These are phyloP conservation scores for Fusarium sp. DNA, from an alignment of 2,329 filamentous ascomycete species.

Conservation along the genomic window DNA sequence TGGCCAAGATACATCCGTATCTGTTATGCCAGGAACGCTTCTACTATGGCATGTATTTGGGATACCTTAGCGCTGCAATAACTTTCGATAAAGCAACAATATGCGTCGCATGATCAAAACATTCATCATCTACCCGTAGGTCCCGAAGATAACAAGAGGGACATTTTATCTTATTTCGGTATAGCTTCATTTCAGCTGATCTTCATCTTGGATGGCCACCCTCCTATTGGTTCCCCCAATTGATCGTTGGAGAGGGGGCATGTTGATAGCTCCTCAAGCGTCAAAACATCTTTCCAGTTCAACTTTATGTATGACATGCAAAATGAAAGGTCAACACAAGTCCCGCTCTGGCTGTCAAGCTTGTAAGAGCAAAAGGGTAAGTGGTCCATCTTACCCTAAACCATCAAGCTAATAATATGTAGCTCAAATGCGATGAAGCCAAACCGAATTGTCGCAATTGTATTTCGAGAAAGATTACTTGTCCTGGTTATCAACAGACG, in stretches of 20 bases:
- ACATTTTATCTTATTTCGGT: slow-evolving; percentile 31
- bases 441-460: slow-evolving; percentile 30
- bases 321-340: slow-evolving; percentile 28
- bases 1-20: background rate
- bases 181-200: slow-evolving; percentile 26
- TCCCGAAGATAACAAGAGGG: slow-evolving; percentile 15
- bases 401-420: background rate
- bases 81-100: background rate
- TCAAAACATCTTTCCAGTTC: background rate
- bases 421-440: slow-evolving; percentile 33
- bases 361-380: slow-evolving; percentile 28
- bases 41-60: background rate
- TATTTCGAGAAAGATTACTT: background rate
- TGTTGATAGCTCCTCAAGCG: slow-evolving; percentile 6
- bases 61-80: background rate
- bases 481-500: slow-evolving; percentile 30
- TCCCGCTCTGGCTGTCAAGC: slow-evolving; percentile 27
- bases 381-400: background rate
- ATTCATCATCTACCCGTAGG: slow-evolving; percentile 17
- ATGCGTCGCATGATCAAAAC: slow-evolving; percentile 6
- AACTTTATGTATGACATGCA: background rate
- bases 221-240: slow-evolving; percentile 24
- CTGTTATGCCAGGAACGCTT: background rate
- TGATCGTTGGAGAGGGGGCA: slow-evolving; percentile 16
- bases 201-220: background rate